Evolutionary conservation across 2,329 filamentous ascomycete genomes (phyloP), one percentile per base, ranked within the genome.

Genomic region (Fonsecaea monophora): DNA sequence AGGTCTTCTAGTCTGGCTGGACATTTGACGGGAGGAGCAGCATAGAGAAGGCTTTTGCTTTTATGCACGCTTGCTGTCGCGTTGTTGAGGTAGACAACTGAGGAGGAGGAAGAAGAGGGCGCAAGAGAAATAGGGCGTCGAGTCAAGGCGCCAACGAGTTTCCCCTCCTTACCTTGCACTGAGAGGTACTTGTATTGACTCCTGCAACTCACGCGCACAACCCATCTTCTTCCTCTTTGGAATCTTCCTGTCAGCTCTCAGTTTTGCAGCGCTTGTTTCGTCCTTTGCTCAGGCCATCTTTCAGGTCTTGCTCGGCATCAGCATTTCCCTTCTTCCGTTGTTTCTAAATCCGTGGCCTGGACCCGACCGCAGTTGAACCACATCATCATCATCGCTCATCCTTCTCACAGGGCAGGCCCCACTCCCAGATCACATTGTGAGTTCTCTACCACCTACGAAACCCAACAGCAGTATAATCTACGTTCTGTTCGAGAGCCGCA

Each of bases 241-340:
- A n/a, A 54, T 50, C 35, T 5, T 40, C 42, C 40, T 55, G 53
- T 32, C 37, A 58, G 32, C 45, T 60, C 59, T 62, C 38, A 18
- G 56, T 60, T 53, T 57, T 60, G 45, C 59, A 62, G 64, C 60
- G 56, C 64, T 67, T 67, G 54, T 60, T 62, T 60, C 57, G 54
- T 53, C 53, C 37, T 53, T 42, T 62, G 34, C 21, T 25, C 40
- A n/a, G 54, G 65, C 53, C 65, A 40, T 37, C 61, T 15, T 59
- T 42, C 66, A 38, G 64, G 60, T 62, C 53, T 37, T 32, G 25
- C 54, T 60, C 60, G 37, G 38, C 48, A 54, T 34, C 60, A 54
- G 35, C 48, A 25, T 42, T 18, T 21, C 48, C 30, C 6, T 57
- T 37, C 56, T 10, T 57, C 48, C 18, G 48, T 35, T 25, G 40